These are phyloP conservation scores for Diphasiastrum complanatum DNA, from an alignment of 83 land plant genomes.

Conservation along the genomic window DNA sequence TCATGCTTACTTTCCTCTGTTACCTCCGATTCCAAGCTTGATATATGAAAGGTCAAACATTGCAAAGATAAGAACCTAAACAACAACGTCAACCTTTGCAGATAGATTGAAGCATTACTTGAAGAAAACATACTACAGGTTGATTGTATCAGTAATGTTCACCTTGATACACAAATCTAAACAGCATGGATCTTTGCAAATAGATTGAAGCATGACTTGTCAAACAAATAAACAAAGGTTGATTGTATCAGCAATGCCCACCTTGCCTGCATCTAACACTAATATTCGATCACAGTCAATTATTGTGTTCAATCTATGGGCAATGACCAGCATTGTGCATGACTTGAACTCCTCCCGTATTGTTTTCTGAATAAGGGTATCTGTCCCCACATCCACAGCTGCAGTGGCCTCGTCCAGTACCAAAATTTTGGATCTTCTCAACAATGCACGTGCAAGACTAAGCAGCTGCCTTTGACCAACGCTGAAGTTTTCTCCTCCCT, in stretches of 20 bases:
- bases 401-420: slow-evolving; percentile 99
- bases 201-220: background rate
- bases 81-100: too few species aligned
- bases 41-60: background rate
- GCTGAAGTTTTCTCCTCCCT: slow-evolving; percentile 92
- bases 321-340: slow-evolving; percentile 97
- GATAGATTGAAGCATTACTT: too few species aligned
- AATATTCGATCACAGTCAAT: slow-evolving; percentile 87
- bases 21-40: too few species aligned
- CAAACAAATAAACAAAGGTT: background rate
- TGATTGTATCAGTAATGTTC: too few species aligned
- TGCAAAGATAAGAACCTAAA: background rate
- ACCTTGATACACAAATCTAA: background rate
- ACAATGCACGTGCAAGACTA: slow-evolving; percentile 85
- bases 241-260: too few species aligned
- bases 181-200: background rate
- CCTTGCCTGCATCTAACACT: slow-evolving; percentile 83
- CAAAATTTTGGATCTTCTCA: slow-evolving; percentile 76
- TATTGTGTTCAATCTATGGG: slow-evolving; percentile 86
- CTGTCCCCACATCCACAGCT: slow-evolving; percentile 94
- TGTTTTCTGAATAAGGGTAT: slow-evolving; percentile 88
- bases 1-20: too few species aligned
- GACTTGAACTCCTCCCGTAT: slow-evolving; percentile 87
- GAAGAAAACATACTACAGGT: too few species aligned
- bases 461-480: slow-evolving; percentile 93